Percentiles rank a stretch among this genome's conserved stretches.
These are phyloP conservation scores for Ascochyta lentis DNA, from an alignment of 2,329 filamentous ascomycete species.

Conservation along the genomic window DNA sequence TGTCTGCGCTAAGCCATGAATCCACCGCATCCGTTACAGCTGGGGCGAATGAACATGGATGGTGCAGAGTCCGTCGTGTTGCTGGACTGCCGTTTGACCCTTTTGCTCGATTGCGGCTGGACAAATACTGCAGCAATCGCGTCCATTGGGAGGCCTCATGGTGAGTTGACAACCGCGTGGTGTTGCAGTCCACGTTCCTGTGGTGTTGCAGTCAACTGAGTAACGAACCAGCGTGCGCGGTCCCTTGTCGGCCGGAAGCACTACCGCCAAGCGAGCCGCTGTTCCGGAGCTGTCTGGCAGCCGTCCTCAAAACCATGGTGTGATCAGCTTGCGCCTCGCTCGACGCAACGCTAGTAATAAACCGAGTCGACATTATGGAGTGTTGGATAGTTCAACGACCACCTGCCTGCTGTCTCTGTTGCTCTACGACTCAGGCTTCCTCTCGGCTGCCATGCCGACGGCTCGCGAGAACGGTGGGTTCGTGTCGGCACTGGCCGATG, in stretches of 20 bases:
- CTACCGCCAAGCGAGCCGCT: not conserved
- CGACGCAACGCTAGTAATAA: not conserved
- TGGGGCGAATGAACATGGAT: constrained; percentile 14
- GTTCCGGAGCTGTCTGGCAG: not conserved
- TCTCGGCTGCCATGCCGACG: constrained; percentile 1
- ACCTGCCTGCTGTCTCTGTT: not conserved
- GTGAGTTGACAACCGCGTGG: constrained; percentile 1
- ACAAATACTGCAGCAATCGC: not conserved
- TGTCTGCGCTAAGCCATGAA: constrained; percentile 26
- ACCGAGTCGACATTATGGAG: not conserved
- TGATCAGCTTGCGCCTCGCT: not conserved
- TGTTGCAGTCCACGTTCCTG: constrained; percentile 9
- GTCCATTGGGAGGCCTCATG: constrained; percentile 1
- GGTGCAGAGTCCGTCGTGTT: constrained; percentile 8
- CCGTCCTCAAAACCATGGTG: no score
- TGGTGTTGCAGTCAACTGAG: not conserved
- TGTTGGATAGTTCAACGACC: constrained; percentile 1
- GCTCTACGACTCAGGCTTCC: not conserved
- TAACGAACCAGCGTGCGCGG: not conserved
- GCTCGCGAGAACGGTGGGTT: constrained; percentile 7
- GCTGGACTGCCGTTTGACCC: constrained; percentile 9
- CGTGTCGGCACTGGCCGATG: constrained; percentile 5
- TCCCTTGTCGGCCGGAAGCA: not conserved
- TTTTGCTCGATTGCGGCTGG: constrained; percentile 6
- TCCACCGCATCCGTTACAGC: constrained; percentile 15